phyloP scores from a whole-genome alignment of 495 filamentous ascomycete genomes.

The Aspergillus olivimuriae region DNA sequence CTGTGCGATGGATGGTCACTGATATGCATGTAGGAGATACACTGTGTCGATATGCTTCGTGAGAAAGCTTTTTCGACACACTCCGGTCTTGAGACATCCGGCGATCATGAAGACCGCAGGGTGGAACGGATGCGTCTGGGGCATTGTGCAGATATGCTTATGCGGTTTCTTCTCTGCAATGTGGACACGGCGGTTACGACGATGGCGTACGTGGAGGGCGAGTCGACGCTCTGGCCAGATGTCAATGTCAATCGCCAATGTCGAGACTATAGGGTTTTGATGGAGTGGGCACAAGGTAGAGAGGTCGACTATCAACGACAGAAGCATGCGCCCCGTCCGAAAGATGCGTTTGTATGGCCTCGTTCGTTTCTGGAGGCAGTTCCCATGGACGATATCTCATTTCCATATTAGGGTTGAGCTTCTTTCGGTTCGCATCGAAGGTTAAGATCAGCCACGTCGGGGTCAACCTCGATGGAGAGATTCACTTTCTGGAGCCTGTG shows the following conservation, averaged over 20 bases:
- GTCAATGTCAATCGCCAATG: conserved; percentile 25
- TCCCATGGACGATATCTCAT: no score
- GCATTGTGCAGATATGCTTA: conserved; percentile 25
- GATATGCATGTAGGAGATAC: conserved; percentile 10
- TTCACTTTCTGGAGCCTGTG: no score
- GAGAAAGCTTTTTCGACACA: conserved; percentile 26
- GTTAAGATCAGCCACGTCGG: no score
- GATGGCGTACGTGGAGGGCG: conserved; percentile 20
- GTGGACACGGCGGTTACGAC: conserved; percentile 23
- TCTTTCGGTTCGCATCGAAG: no score
- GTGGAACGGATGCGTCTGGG: conserved; percentile 18
- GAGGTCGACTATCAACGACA: conserved; percentile 1
- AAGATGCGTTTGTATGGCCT: neutral
- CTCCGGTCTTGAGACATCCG: conserved; percentile 1
- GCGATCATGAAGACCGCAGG: conserved; percentile 2
- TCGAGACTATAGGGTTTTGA: conserved; percentile 14
- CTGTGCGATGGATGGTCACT: no score
- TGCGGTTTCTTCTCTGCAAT: conserved; percentile 27
- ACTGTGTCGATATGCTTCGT: conserved; percentile 28
- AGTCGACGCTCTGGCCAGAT: conserved; percentile 30
- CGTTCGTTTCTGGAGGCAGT: no score
- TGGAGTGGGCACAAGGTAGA: conserved; percentile 15
- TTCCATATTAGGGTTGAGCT: no score
- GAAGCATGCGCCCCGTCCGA: neutral
- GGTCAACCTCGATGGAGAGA: no score